phyloP scores from a whole-genome alignment of 306 rosid genomes.

The Cyamopsis tetragonoloba region DNA sequence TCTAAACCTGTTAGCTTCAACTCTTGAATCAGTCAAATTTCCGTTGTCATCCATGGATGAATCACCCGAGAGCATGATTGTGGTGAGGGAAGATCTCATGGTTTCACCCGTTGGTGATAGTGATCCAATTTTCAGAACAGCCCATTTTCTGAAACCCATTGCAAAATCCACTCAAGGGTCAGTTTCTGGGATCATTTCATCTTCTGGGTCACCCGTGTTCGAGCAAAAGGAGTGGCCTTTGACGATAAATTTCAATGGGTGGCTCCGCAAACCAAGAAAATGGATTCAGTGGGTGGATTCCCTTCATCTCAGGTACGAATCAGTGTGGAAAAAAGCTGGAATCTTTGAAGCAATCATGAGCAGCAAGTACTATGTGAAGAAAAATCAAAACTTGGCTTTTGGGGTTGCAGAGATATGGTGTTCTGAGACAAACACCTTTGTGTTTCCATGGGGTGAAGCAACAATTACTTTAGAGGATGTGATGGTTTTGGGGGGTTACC shows the following conservation, averaged over 20 bases:
- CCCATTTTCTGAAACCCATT: conserved; percentile 43
- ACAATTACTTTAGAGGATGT: conserved; percentile 59
- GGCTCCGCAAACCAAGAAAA: conserved; percentile 11
- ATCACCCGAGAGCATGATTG: conserved; percentile 25
- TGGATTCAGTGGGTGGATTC: conserved; percentile 38
- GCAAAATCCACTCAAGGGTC: background rate
- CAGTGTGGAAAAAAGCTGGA: conserved; percentile 41
- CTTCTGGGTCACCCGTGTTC: background rate
- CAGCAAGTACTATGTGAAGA: conserved; percentile 14
- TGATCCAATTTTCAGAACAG: conserved; percentile 29
- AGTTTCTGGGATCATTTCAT: background rate
- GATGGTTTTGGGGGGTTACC: conserved; percentile 46
- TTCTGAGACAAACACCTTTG: conserved; percentile 32
- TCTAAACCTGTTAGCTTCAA: background rate
- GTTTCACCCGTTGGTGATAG: conserved; percentile 50
- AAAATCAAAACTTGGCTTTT: background rate
- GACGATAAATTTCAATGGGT: conserved; percentile 21
- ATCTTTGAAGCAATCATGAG: conserved; percentile 44
- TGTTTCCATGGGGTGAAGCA: conserved; percentile 56
- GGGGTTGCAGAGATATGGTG: conserved; percentile 45
- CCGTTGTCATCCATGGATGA: background rate
- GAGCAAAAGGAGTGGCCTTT: conserved; percentile 22
- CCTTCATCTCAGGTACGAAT: conserved; percentile 21
- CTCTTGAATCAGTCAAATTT: background rate
- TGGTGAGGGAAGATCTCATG: conserved; percentile 38